Percentiles rank a stretch among this genome's conserved stretches.
Evolutionary conservation across 2,329 filamentous ascomycete species (phyloP).

Genomic region (Ceratocystis eucalypticola): DNA sequence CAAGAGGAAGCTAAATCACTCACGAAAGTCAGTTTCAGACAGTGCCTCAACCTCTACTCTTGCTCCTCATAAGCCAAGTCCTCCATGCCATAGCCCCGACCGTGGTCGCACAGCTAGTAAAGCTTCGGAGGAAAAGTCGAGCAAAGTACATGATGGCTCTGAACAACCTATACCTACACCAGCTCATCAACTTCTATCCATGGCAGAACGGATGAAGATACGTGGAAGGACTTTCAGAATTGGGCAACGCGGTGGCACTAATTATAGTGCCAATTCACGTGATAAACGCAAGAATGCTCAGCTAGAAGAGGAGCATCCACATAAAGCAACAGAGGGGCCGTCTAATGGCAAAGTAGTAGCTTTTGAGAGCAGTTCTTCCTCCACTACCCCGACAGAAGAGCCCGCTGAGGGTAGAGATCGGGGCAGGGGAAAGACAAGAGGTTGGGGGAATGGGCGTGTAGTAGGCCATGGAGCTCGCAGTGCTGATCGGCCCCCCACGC

Average conservation of each 20-base stretch:
- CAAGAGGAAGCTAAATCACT: background rate
- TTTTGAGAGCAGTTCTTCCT: background rate
- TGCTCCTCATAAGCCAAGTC: background rate
- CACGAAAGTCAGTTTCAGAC: background rate
- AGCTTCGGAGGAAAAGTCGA: conserved; percentile 20
- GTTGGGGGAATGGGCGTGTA: background rate
- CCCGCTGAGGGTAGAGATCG: background rate
- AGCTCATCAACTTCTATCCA: conserved; percentile 34
- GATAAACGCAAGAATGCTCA: background rate
- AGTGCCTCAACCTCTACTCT: background rate
- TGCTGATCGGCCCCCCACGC: background rate
- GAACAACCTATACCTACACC: conserved; percentile 11
- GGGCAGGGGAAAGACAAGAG: background rate
- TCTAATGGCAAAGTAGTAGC: background rate
- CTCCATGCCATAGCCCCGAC: background rate
- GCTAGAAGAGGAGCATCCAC: background rate
- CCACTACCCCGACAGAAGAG: background rate
- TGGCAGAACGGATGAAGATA: conserved; percentile 44
- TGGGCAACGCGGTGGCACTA: conserved; percentile 21
- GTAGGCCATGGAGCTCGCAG: background rate
- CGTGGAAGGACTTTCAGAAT: conserved; percentile 43
- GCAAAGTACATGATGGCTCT: conserved; percentile 14
- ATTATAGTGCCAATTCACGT: background rate
- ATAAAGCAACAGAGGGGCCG: background rate
- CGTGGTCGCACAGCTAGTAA: background rate